phyloP scores from a whole-genome alignment of 2,329 filamentous ascomycete species.

The Aspergillus fijiensis region DNA sequence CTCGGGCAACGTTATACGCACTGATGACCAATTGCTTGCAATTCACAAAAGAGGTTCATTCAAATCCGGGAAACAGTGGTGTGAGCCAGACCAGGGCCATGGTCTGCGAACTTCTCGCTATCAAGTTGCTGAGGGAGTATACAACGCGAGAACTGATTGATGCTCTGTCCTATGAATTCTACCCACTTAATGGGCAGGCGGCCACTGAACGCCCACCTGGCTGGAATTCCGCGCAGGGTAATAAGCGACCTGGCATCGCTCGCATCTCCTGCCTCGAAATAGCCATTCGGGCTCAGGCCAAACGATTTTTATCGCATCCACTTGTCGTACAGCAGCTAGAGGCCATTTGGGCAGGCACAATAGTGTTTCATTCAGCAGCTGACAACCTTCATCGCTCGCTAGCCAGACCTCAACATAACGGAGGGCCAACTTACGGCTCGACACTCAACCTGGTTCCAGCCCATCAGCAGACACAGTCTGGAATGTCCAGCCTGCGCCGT shows the following conservation, averaged over 20 bases:
- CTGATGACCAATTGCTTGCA: slow-evolving; percentile 92
- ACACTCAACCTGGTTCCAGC: slow-evolving; percentile 14
- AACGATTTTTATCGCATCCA: slow-evolving; percentile 87
- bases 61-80: slow-evolving; percentile 79
- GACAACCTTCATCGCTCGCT: slow-evolving; percentile 74
- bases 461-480: slow-evolving; percentile 17
- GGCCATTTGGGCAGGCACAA: slow-evolving; percentile 93
- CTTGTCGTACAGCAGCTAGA: slow-evolving; percentile 93
- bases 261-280: slow-evolving; percentile 89
- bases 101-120: slow-evolving; percentile 85
- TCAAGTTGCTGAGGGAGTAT: slow-evolving; percentile 87
- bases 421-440: slow-evolving; percentile 28
- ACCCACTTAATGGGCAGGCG: slow-evolving; percentile 79
- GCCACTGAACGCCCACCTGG: slow-evolving; percentile 43
- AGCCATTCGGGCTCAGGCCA: slow-evolving; percentile 87
- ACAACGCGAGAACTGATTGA: slow-evolving; percentile 87
- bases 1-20: slow-evolving; percentile 81
- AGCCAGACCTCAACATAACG: slow-evolving; percentile 32
- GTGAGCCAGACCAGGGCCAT: slow-evolving; percentile 80
- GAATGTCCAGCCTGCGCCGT: slow-evolving; percentile 50
- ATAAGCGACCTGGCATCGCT: slow-evolving; percentile 59
- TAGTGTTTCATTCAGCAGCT: slow-evolving; percentile 87
- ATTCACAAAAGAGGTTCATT: slow-evolving; percentile 81
- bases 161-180: slow-evolving; percentile 91
- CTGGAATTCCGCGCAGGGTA: slow-evolving; percentile 37